Conservation (phyloP, 2,329 filamentous ascomycete species). For the Aaosphaeria arxii region DNA sequence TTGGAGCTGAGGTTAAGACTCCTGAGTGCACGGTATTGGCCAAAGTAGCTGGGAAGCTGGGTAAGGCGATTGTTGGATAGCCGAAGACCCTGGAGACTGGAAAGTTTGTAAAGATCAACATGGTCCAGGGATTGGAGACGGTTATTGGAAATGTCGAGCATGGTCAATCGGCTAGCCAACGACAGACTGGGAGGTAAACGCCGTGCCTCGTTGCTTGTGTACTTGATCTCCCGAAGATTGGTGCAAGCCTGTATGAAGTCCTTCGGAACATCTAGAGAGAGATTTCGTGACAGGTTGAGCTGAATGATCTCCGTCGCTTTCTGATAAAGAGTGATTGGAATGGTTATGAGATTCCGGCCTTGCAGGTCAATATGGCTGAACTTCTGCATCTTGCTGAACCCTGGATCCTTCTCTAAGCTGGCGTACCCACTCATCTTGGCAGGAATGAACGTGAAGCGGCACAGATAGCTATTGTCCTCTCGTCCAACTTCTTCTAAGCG, state of each 20-base stretch:
- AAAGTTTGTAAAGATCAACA: constrained; percentile 73
- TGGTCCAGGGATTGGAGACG: constrained; percentile 82
- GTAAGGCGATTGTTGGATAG: constrained; percentile 89
- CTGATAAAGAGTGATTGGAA: constrained; percentile 90
- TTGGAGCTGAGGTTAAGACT: constrained; percentile 93
- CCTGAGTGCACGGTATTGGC: constrained; percentile 72
- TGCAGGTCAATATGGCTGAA: constrained; percentile 92
- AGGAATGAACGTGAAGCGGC: constrained; percentile 91
- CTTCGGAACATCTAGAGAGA: constrained; percentile 87
- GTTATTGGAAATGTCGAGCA: constrained; percentile 94
- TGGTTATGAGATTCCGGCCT: constrained; percentile 86
- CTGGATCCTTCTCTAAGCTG: constrained; percentile 71
- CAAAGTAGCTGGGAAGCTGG: constrained; percentile 77
- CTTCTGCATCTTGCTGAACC: constrained; percentile 79
- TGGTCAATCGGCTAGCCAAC: constrained; percentile 76
- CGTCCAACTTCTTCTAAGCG: constrained; percentile 88
- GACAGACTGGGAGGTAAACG: constrained; percentile 81
- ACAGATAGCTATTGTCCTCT: constrained; percentile 96
- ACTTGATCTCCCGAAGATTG: constrained; percentile 92
- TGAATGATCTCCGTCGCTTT: constrained; percentile 91
- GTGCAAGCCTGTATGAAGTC: constrained; percentile 95
- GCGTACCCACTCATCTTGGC: constrained; percentile 79
- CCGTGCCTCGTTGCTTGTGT: constrained; percentile 88
- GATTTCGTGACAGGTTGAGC: constrained; percentile 86
- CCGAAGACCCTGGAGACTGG: constrained; percentile 80